Percentiles rank a stretch among this genome's conserved stretches.
phyloP scores from a whole-genome alignment of 1,139 yeast genomes.

The Pichia norvegensis region DNA sequence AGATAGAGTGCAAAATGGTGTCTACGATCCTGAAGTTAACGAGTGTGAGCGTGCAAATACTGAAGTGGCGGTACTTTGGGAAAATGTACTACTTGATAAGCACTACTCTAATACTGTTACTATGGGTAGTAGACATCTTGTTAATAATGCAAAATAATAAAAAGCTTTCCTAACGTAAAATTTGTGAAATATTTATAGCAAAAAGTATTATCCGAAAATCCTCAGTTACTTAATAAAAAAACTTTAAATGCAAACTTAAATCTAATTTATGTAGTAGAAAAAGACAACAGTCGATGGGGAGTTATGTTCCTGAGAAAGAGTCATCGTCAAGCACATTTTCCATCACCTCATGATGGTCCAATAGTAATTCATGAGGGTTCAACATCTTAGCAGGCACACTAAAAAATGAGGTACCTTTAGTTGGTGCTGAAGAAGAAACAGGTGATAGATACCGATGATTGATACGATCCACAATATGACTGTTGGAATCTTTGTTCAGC shows the following conservation, averaged over 20 bases:
- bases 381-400: not conserved
- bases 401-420: conserved; percentile 22
- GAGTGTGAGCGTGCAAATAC: conserved; percentile 74
- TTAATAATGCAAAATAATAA: conserved; percentile 25
- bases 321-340: not conserved
- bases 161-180: not conserved
- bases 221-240: not conserved
- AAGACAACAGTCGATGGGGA: not conserved
- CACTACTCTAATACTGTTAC: conserved; percentile 81
- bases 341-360: conserved; percentile 15
- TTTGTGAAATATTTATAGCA: not conserved
- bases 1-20: conserved; percentile 76
- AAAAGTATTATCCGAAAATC: not conserved
- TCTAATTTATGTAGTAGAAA: not conserved
- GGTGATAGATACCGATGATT: conserved; percentile 23
- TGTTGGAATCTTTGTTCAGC: conserved; percentile 10
- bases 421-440: conserved; percentile 38
- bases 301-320: not conserved
- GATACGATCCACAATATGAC: conserved; percentile 11
- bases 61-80: conserved; percentile 89
- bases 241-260: not conserved
- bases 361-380: conserved; percentile 31
- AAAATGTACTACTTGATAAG: conserved; percentile 62
- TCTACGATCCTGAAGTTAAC: conserved; percentile 55
- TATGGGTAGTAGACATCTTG: conserved; percentile 39